phyloP scores from a whole-genome alignment of 2,329 filamentous ascomycete species.

The Pyricularia grisea region DNA sequence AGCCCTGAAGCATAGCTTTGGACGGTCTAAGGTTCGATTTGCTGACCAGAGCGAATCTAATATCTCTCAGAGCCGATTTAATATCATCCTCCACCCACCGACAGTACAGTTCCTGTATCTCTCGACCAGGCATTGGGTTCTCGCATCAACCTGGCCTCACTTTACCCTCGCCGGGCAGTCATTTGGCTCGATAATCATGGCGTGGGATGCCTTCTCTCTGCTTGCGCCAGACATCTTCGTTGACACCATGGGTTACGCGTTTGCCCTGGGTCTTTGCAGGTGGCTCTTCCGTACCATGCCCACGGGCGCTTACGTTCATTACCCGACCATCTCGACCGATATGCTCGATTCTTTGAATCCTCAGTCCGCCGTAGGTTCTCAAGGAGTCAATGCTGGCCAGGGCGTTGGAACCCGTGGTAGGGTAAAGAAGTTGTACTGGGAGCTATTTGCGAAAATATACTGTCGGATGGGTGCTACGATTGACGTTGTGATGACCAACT shows the following conservation, averaged over 20 bases:
- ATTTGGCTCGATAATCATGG: conserved; percentile 75
- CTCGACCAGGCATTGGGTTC: conserved; percentile 75
- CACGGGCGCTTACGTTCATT: conserved; percentile 92
- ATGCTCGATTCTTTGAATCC: conserved; percentile 83
- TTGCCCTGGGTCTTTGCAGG: conserved; percentile 73
- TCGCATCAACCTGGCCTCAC: conserved; percentile 78
- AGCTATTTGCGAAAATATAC: conserved; percentile 73
- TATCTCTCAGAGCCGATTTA: conserved; percentile 65
- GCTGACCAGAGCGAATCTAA: background rate
- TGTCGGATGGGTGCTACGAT: conserved; percentile 72
- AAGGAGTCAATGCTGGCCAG: conserved; percentile 75
- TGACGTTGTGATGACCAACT: conserved; percentile 97
- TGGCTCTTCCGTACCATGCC: conserved; percentile 72
- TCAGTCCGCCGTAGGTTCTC: conserved; percentile 42
- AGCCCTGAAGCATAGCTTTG: background rate
- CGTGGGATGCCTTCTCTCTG: conserved; percentile 87
- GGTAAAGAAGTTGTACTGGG: conserved; percentile 78
- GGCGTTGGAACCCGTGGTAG: conserved; percentile 62
- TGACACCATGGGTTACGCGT: conserved; percentile 98
- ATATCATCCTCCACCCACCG: conserved; percentile 77
- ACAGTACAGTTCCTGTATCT: conserved; percentile 86
- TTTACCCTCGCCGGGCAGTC: conserved; percentile 95
- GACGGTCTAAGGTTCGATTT: no score
- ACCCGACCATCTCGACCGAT: conserved; percentile 95
- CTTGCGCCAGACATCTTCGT: conserved; percentile 89